Evolutionary conservation across 176 grass and related monocot species (phyloP).

Genomic region (Oryza rufipogon): DNA sequence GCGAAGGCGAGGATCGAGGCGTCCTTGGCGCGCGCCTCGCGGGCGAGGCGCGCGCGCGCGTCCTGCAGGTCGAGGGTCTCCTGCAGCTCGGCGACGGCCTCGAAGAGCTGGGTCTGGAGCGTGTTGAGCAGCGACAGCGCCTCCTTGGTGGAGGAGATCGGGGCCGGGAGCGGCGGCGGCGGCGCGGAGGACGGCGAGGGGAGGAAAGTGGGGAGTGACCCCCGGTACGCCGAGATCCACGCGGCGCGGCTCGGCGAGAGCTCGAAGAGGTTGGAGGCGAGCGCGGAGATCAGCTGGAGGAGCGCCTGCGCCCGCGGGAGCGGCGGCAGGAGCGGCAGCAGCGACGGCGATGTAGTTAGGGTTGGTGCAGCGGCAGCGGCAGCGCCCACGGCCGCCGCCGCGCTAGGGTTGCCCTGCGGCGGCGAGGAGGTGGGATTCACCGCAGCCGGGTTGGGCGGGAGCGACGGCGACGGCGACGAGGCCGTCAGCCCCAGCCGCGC

Average conservation of each 20-base stretch:
- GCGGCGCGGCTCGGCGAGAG: conserved; percentile 70
- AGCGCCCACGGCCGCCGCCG: not conserved
- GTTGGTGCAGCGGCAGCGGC: conserved; percentile 42
- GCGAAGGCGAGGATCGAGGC: conserved; percentile 70
- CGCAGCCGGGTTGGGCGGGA: conserved; percentile 36
- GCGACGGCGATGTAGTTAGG: conserved; percentile 70
- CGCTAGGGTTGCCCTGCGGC: conserved; percentile 37
- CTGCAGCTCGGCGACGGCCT: conserved; percentile 83
- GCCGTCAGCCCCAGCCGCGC: conserved; percentile 71
- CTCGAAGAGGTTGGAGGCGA: conserved; percentile 88
- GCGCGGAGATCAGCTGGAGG: conserved; percentile 70
- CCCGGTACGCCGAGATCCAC: conserved; percentile 84
- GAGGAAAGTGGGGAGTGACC: conserved; percentile 71
- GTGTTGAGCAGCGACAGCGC: conserved; percentile 67
- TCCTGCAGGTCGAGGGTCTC: conserved; percentile 93
- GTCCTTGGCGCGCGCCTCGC: conserved; percentile 73
- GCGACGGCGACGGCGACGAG: conserved; percentile 60
- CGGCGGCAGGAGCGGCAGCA: conserved; percentile 86
- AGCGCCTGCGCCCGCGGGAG: conserved; percentile 87
- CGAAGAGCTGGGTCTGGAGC: conserved; percentile 90
- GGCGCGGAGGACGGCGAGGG: conserved; percentile 44
- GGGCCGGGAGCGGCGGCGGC: conserved; percentile 29
- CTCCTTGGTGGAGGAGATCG: conserved; percentile 68
- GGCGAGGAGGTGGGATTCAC: conserved; percentile 50
- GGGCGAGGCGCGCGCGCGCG: conserved; percentile 48